Evolutionary conservation across 139 green algal species (phyloP).

Genomic region (Ostreobium quekettii): DNA sequence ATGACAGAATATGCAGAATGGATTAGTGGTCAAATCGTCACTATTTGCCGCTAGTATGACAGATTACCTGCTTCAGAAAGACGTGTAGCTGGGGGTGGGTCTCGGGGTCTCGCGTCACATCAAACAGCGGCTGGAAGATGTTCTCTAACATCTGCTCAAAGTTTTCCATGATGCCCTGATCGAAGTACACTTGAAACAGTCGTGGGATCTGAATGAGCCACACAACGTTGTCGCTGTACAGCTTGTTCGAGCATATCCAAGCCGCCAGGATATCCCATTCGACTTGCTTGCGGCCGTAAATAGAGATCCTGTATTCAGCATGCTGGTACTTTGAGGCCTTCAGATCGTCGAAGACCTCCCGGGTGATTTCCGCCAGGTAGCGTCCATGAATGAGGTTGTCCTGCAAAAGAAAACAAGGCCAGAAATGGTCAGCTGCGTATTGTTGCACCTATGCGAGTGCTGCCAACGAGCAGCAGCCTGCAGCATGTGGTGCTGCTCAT

Average conservation of each 20-base stretch:
- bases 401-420: conserved; percentile 35
- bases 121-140: conserved; percentile 97
- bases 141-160: conserved; percentile 94
- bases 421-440: too few relatives aligned
- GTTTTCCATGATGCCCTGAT: conserved; percentile 53
- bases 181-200: conserved; percentile 14
- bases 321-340: conserved; percentile 86
- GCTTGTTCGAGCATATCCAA: conserved; percentile 92
- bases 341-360: conserved; percentile 81
- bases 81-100: conserved; percentile 95
- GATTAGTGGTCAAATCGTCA: too few relatives aligned
- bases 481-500: too few relatives aligned
- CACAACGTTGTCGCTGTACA: conserved; percentile 90
- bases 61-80: conserved; percentile 82
- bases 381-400: conserved; percentile 89
- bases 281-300: conserved; percentile 78
- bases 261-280: conserved; percentile 96
- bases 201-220: conserved; percentile 89
- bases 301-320: conserved; percentile 76
- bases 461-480: too few relatives aligned
- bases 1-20: too few relatives aligned
- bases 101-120: conserved; percentile 88
- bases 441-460: too few relatives aligned
- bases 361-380: conserved; percentile 88
- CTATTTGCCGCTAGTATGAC: too few relatives aligned